Conservation (phyloP, 2,329 filamentous ascomycete genomes). For the Diaporthe nobilis region DNA sequence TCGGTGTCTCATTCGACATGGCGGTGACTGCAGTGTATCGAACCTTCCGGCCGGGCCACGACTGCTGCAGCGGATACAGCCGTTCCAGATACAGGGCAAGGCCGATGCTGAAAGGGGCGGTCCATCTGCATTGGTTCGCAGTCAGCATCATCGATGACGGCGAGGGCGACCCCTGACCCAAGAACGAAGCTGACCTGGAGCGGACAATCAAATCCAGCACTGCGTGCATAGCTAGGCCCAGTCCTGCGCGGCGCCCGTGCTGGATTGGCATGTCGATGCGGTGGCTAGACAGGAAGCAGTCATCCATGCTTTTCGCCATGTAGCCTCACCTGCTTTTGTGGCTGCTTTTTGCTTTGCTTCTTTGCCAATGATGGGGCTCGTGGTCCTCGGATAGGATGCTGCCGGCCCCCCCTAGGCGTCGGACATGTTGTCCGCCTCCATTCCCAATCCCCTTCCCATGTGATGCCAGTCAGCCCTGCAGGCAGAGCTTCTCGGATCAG, state of each 20-base stretch:
- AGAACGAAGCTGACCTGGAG: constrained; percentile 23
- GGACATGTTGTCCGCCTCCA: constrained; percentile 5
- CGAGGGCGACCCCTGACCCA: neutral
- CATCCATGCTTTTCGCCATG: constrained; percentile 25
- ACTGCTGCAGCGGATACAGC: constrained; percentile 23
- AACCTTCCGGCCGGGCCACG: constrained; percentile 18
- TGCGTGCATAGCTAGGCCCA: constrained; percentile 27
- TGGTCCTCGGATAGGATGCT: constrained; percentile 10
- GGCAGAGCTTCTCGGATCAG: neutral
- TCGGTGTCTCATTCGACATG: constrained; percentile 33
- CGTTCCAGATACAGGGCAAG: neutral
- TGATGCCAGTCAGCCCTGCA: constrained; percentile 31
- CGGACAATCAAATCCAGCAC: constrained; percentile 16
- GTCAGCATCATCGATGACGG: constrained; percentile 29
- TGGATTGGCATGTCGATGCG: constrained; percentile 32
- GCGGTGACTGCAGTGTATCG: constrained; percentile 32
- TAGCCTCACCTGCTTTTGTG: constrained; percentile 30
- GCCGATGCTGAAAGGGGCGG: neutral
- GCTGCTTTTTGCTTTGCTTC: constrained; percentile 11
- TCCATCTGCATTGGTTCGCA: constrained; percentile 4
- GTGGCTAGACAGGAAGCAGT: constrained; percentile 28
- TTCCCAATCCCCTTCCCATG: neutral
- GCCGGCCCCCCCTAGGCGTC: constrained; percentile 11
- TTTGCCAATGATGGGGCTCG: constrained; percentile 8
- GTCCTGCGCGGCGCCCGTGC: neutral